Base-by-base conservation (phyloP, 1,284 basidiomycete species). In the Rhodofomes roseus region DNA sequence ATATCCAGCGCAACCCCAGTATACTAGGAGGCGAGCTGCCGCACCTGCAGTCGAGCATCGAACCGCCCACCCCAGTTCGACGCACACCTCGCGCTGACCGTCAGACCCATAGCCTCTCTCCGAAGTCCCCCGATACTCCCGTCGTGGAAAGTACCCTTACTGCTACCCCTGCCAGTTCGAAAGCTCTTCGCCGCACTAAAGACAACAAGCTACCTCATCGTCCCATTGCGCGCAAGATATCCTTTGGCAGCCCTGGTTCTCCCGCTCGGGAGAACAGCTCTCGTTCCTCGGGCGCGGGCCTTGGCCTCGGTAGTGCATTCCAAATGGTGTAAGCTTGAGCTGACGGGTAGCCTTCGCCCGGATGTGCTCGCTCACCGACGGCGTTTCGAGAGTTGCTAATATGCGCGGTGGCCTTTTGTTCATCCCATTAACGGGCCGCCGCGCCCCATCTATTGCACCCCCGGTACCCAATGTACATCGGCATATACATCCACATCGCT, bases 251-350 rank as follows among this genome's bases (percentile, higher is more conserved):
- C 61, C 63, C 82, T 58, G 68, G 66, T 37, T 64, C 72, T 8
- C 68, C 75, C 12, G 70, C 71, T 54, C 73, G 70, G 54, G 77
- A 77, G 51, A 60, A 60, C 48, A 43, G 60, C n/a, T 56, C 56
- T 9, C 64, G 2, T 22, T 25, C 23, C 43, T 22, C 67, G 1
- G 67, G 67, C 14, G 68, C 65, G 22, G 71, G 70, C 25, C 61
- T 61, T 43, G 72, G 73, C 20, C 73, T 87, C 44, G 85, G 77
- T 9, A 86, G 84, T 66, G 85, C 85, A 20, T 86, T 88, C 71
- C 82, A 87, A 68, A 69, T 87, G 71, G 73, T 75, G 55, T 86
- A 70, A 74, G 55, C 27, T 22, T 25, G 37, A 43, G 34, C 25
- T 25, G 55, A 20, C 48, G 40, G 22, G 41, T 11, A 34, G 25